Evolutionary conservation across 371 early-diverging fungal species (phyloP), one percentile per base, ranked within the genome.

Genomic region (Mucor circinelloides): DNA sequence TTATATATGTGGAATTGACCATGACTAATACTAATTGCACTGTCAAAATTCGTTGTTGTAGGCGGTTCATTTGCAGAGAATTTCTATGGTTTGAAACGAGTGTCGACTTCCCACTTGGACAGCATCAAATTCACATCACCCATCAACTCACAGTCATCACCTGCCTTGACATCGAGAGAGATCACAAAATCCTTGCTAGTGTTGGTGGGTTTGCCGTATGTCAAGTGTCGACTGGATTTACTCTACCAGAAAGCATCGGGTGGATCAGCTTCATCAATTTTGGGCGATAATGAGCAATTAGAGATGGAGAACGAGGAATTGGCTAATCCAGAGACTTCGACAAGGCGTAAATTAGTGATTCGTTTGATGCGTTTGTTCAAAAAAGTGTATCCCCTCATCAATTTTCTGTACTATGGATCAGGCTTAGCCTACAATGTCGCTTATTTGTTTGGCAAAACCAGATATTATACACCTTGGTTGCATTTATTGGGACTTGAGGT

Each of bases 1-100:
- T 17, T 28, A 44, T 23, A 46, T 12, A 13, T 10, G 2, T 27
- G 15, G 8, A 4, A 48, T 36, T 44, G 23, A 2, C 12, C 40
- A 66, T 42, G 40, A 63, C 60, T 60, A 71, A 60, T 63, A 15
- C 23, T 52, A 25, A 38, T 15, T 31, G 32, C 44, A 25, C 27
- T 52, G 13, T 40, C 25, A 30, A 28, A n/a, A n/a, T n/a, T n/a
- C n/a, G n/a, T n/a, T n/a, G n/a, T n/a, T n/a, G n/a, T 71, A 92
- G 92, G 90, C 44, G 91, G 86, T 1, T 94, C 97, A 13, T 95
- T 95, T 79, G 87, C 96, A 17, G 97, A 97, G 79, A 92, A 92
- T 78, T 96, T 96, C 78, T 97, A 97, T 75, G 96, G 96, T 0
- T 73, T 93, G 56, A 93, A 94, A 72, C 75, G 97, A 61, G 87